These are phyloP conservation scores for Thamnidium elegans DNA, from an alignment of 192 early-diverging fungal genomes.

Conservation along the genomic window DNA sequence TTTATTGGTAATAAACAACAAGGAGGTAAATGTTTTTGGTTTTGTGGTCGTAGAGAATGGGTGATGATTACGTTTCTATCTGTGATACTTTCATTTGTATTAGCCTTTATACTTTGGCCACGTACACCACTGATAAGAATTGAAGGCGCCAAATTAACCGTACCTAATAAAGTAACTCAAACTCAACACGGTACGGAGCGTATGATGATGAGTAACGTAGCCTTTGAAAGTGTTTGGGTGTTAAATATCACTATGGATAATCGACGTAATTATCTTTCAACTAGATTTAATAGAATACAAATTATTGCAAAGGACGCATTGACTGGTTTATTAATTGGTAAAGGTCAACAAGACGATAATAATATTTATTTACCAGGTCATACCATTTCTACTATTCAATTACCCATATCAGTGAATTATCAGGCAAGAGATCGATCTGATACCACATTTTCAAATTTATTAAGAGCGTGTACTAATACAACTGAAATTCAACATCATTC, in stretches of 20 bases:
- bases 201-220: conserved; percentile 17
- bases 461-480: conserved; percentile 23
- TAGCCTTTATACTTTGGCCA: conserved; percentile 24
- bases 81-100: background rate
- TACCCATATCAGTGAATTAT: conserved; percentile 26
- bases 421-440: conserved; percentile 20
- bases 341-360: background rate
- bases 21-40: background rate
- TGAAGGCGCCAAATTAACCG: conserved; percentile 9
- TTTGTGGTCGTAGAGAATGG: conserved; percentile 7
- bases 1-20: background rate
- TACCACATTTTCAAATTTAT: conserved; percentile 25
- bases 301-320: conserved; percentile 19
- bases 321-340: conserved; percentile 26
- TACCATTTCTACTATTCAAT: conserved; percentile 15
- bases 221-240: conserved; percentile 23
- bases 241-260: conserved; percentile 26
- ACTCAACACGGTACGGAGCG: conserved; percentile 4
- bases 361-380: conserved; percentile 1
- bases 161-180: conserved; percentile 12
- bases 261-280: conserved; percentile 27
- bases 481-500: conserved; percentile 8
- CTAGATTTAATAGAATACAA: conserved; percentile 13
- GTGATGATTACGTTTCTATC: conserved; percentile 7
- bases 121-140: conserved; percentile 22